Evolutionary conservation across 371 early-diverging fungal species (phyloP).

Genomic region (Basidiobolus meristosporus): DNA sequence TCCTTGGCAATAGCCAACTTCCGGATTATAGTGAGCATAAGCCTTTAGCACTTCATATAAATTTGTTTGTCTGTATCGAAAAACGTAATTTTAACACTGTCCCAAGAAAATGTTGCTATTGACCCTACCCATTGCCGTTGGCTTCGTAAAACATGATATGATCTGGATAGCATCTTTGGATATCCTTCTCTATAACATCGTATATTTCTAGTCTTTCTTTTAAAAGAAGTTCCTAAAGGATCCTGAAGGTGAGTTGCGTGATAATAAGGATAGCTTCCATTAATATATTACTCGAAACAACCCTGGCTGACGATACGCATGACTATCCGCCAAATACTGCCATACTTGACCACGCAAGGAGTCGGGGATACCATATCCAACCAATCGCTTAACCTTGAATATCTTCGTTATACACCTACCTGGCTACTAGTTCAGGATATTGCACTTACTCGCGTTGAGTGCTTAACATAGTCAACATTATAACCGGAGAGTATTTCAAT

Average conservation of each 20-base stretch:
- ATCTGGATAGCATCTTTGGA: slow-evolving; percentile 73
- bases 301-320: slow-evolving; percentile 19
- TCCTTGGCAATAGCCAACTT: slow-evolving; percentile 92
- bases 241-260: not conserved
- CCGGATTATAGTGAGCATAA: slow-evolving; percentile 73
- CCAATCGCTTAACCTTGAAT: slow-evolving; percentile 44
- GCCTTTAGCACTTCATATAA: slow-evolving; percentile 60
- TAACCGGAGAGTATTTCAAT: not conserved
- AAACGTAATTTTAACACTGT: too few relatives aligned
- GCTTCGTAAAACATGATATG: slow-evolving; percentile 43
- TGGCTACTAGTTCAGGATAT: too few relatives aligned
- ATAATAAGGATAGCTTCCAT: slow-evolving; percentile 7
- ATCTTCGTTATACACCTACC: too few relatives aligned
- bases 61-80: slow-evolving; percentile 21
- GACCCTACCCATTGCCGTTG: slow-evolving; percentile 36
- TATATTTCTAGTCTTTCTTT: slow-evolving; percentile 24
- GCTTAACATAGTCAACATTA: not conserved
- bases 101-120: not conserved
- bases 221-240: slow-evolving; percentile 8
- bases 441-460: not conserved
- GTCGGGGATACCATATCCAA: slow-evolving; percentile 52
- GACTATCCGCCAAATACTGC: slow-evolving; percentile 36
- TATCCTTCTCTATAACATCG: slow-evolving; percentile 79
- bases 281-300: slow-evolving; percentile 15
- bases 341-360: slow-evolving; percentile 54